phyloP scores from a whole-genome alignment of 208 protist species.

The Crithidia acanthocephali region DNA sequence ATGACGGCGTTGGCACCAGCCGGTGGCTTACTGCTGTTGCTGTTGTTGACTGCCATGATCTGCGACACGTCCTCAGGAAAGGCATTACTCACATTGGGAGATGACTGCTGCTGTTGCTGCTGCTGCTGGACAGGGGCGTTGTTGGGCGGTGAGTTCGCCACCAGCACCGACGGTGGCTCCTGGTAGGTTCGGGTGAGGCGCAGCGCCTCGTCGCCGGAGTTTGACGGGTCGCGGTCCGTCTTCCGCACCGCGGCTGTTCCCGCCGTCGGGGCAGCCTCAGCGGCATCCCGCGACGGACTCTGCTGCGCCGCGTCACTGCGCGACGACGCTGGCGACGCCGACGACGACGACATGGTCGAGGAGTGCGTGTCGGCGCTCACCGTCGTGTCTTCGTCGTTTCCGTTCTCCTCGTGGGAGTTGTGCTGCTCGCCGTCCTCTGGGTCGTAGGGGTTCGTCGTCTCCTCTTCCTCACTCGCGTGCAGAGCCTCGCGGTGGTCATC shows the following conservation, averaged over 20 bases:
- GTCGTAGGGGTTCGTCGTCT: slow-evolving; percentile 40
- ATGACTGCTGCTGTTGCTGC: slow-evolving; percentile 6
- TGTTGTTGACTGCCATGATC: background rate
- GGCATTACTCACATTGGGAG: slow-evolving; percentile 32
- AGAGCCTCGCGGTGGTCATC: slow-evolving; percentile 29
- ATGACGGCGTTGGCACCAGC: background rate
- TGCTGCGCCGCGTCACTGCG: background rate
- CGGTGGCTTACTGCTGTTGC: background rate
- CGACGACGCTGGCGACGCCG: background rate
- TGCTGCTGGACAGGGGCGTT: slow-evolving; percentile 5
- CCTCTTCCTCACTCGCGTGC: slow-evolving; percentile 44
- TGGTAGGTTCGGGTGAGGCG: slow-evolving; percentile 21
- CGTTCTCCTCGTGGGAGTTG: background rate
- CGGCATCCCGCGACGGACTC: background rate
- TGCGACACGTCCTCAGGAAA: slow-evolving; percentile 35
- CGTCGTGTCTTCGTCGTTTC: slow-evolving; percentile 11
- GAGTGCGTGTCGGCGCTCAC: slow-evolving; percentile 21
- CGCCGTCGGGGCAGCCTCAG: background rate
- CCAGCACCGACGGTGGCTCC: slow-evolving; percentile 3
- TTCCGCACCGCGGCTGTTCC: too few species aligned
- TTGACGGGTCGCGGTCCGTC: background rate
- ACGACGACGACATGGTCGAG: slow-evolving; percentile 7
- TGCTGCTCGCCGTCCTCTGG: slow-evolving; percentile 20
- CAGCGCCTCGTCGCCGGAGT: background rate
- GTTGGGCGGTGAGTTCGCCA: background rate